These are phyloP conservation scores for Malus domestica DNA, from an alignment of 306 rosid genomes.

Conservation along the genomic window DNA sequence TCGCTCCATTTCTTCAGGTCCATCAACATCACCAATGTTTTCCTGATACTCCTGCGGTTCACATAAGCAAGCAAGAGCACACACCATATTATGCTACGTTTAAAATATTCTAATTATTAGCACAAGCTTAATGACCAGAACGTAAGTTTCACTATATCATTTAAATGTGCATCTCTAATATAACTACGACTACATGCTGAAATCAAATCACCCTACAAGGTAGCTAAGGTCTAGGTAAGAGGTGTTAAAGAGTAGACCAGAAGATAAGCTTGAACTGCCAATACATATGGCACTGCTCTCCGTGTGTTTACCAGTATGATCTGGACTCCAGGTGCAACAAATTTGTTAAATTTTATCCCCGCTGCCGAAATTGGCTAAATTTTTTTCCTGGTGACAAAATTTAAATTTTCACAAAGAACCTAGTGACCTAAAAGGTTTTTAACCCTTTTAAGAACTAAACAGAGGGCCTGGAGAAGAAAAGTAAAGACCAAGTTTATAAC, in stretches of 20 bases:
- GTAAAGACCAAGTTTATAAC: not conserved
- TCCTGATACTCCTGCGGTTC: conserved; percentile 75
- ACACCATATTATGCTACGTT: not conserved
- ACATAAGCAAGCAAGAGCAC: not conserved
- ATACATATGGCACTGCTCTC: too few species aligned
- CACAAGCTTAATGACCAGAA: not conserved
- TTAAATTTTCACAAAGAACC: too few species aligned
- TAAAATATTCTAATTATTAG: not conserved
- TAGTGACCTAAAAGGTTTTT: too few species aligned
- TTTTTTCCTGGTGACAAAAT: too few species aligned
- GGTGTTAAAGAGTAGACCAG: not conserved
- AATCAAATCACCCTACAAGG: not conserved
- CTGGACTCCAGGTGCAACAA: too few species aligned
- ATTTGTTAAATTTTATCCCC: too few species aligned
- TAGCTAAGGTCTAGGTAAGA: not conserved
- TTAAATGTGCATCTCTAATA: not conserved
- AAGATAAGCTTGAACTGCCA: not conserved
- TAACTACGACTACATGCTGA: not conserved
- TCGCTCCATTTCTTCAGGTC: conserved; percentile 87
- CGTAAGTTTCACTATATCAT: not conserved
- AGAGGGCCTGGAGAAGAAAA: not conserved
- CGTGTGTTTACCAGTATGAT: too few species aligned
- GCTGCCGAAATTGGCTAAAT: too few species aligned
- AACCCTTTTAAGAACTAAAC: not conserved
- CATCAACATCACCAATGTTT: conserved; percentile 87